These are phyloP conservation scores for Termitomyces bulborhizus DNA, from an alignment of 768 basidiomycete genomes.

Conservation along the genomic window DNA sequence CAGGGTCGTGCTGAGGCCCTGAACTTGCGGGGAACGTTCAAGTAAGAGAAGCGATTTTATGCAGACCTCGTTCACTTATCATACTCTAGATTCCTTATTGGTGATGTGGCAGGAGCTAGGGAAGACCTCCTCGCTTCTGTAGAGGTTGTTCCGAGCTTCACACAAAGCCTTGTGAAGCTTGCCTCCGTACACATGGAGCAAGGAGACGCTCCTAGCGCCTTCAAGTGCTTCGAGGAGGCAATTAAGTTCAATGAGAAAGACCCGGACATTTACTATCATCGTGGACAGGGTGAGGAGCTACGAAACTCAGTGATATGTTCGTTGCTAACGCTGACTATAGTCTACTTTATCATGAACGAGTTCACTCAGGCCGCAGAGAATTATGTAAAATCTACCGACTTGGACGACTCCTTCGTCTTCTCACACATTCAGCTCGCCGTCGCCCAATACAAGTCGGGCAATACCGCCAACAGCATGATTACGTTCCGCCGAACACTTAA, in stretches of 20 bases:
- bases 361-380: conserved; percentile 82
- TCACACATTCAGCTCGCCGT: too few relatives aligned
- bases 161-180: conserved; percentile 93
- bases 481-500: too few relatives aligned
- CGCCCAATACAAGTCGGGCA: too few relatives aligned
- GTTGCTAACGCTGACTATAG: conserved; percentile 29
- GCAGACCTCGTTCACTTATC: neutral
- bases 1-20: conserved; percentile 78
- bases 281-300: conserved; percentile 73
- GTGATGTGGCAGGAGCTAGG: conserved; percentile 78
- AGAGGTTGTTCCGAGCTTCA: conserved; percentile 57
- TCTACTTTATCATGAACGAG: conserved; percentile 92
- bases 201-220: conserved; percentile 71
- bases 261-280: conserved; percentile 97
- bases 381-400: conserved; percentile 78
- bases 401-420: too few relatives aligned
- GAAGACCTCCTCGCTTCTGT: conserved; percentile 77
- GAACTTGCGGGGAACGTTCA: conserved; percentile 94
- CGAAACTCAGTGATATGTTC: neutral
- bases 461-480: too few relatives aligned
- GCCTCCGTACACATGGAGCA: conserved; percentile 98
- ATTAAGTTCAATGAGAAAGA: conserved; percentile 77
- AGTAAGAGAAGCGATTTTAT: conserved; percentile 40
- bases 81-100: conserved; percentile 71
- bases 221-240: conserved; percentile 89